These are phyloP conservation scores for Taiwanofungus camphoratus DNA, from an alignment of 1,284 basidiomycete species.

Conservation along the genomic window DNA sequence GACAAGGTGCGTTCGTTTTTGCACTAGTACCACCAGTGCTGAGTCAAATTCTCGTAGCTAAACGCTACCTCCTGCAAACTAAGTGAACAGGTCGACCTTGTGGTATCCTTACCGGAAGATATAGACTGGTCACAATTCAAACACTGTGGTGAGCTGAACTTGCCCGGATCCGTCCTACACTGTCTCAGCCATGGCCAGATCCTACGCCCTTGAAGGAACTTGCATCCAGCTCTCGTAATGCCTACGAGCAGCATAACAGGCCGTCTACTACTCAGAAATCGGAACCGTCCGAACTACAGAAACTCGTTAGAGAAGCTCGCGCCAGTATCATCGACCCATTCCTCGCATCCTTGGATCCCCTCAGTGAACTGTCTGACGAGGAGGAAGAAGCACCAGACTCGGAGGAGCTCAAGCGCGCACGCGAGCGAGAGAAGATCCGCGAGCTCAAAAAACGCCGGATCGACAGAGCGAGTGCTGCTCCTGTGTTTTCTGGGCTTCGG, in stretches of 20 bases:
- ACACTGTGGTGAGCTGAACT: slow-evolving; percentile 35
- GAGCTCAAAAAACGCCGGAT: slow-evolving; percentile 51
- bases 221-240: slow-evolving; percentile 30
- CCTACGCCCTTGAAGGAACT: slow-evolving; percentile 41
- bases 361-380: slow-evolving; percentile 32
- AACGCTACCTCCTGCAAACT: slow-evolving; percentile 31
- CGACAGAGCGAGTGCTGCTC: slow-evolving; percentile 16
- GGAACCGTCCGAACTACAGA: slow-evolving; percentile 54
- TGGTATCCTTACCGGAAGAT: slow-evolving; percentile 33
- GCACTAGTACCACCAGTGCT: not conserved
- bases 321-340: slow-evolving; percentile 56
- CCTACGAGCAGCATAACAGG: slow-evolving; percentile 32
- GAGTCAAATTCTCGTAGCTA: slow-evolving; percentile 8
- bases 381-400: slow-evolving; percentile 35
- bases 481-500: slow-evolving; percentile 23
- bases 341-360: slow-evolving; percentile 34
- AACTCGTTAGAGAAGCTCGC: slow-evolving; percentile 49
- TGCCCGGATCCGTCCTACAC: not conserved
- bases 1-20: slow-evolving; percentile 27
- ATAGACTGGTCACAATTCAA: slow-evolving; percentile 50
- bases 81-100: slow-evolving; percentile 36
- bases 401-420: slow-evolving; percentile 36
- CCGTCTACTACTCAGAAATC: slow-evolving; percentile 37
- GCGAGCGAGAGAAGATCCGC: slow-evolving; percentile 46
- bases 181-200: slow-evolving; percentile 23